Percentiles rank a stretch among this genome's conserved stretches.
Conservation (phyloP, 2,329 filamentous ascomycete genomes). For the Apiospora aurea region DNA sequence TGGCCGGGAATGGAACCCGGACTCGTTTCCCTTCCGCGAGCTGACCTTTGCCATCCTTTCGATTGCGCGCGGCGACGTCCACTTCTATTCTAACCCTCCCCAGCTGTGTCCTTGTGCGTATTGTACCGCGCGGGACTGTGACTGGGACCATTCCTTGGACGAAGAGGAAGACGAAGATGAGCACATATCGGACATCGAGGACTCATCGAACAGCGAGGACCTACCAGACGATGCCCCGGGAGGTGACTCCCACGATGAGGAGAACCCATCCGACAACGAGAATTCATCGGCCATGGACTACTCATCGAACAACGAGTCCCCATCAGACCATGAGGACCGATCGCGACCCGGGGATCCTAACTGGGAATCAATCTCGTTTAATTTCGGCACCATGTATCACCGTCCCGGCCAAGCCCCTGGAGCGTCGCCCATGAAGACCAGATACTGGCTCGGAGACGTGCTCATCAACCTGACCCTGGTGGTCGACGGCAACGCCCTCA, state of each 20-base stretch:
- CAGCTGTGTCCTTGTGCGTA: too few relatives aligned
- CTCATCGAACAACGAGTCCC: too few relatives aligned
- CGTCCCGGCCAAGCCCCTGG: not conserved
- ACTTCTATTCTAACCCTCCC: not conserved
- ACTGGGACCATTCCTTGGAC: too few relatives aligned
- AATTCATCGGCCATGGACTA: too few relatives aligned
- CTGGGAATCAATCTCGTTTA: not conserved
- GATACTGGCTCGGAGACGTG: not conserved
- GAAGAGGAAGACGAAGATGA: too few relatives aligned
- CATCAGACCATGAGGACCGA: too few relatives aligned
- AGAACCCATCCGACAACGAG: too few relatives aligned
- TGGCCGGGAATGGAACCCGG: constrained; percentile 30
- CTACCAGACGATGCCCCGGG: not conserved
- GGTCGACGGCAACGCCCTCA: not conserved
- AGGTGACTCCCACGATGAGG: not conserved
- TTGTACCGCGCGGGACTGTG: too few relatives aligned
- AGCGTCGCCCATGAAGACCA: not conserved
- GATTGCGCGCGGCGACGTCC: not conserved
- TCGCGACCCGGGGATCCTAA: too few relatives aligned
- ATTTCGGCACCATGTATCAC: not conserved
- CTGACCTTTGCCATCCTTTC: constrained; percentile 27
- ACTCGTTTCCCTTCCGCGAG: constrained; percentile 34
- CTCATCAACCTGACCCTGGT: not conserved
- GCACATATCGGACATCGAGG: too few relatives aligned
- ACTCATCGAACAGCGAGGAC: too few relatives aligned